A percentile compares a stretch with the other conserved stretches of the same genome.
Evolutionary conservation across 352 stramenopile genomes (phyloP).

Genomic region (Phytophthora ohioensis): DNA sequence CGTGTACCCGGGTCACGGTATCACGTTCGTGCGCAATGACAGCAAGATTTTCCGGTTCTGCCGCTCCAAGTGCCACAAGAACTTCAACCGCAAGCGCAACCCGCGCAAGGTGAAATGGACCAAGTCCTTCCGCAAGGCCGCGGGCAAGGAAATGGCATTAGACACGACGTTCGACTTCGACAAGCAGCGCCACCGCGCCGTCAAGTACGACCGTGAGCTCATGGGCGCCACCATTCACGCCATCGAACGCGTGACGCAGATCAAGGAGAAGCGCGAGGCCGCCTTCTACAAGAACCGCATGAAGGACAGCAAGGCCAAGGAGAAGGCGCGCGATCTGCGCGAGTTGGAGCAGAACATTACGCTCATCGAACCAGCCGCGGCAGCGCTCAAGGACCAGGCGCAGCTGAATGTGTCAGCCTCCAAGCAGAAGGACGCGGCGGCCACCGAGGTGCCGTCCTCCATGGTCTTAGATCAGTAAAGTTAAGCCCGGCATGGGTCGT

Average conservation of each 20-base stretch:
- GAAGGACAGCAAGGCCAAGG: conserved; percentile 85
- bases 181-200: conserved; percentile 97
- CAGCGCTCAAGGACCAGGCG: conserved; percentile 75
- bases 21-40: conserved; percentile 99
- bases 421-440: conserved; percentile 69
- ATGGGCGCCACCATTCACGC: conserved; percentile 99
- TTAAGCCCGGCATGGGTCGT: conserved; percentile 38
- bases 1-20: conserved; percentile 99
- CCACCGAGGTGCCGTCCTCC: conserved; percentile 67
- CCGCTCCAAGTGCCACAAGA: conserved; percentile 99
- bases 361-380: conserved; percentile 84
- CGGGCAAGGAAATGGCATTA: conserved; percentile 99
- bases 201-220: conserved; percentile 99
- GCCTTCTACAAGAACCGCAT: conserved; percentile 99
- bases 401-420: conserved; percentile 74
- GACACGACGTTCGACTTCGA: conserved; percentile 99
- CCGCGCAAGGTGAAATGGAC: conserved; percentile 99
- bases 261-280: conserved; percentile 97
- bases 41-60: conserved; percentile 99
- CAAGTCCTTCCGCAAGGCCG: conserved; percentile 98
- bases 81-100: conserved; percentile 99
- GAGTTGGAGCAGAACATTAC: conserved; percentile 88
- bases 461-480: conserved; percentile 92
- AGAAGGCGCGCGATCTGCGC: conserved; percentile 83
- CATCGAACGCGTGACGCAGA: conserved; percentile 98